Evolutionary conservation across 192 early-diverging fungal genomes (phyloP).

Genomic region (Cladochytrium replicatum): DNA sequence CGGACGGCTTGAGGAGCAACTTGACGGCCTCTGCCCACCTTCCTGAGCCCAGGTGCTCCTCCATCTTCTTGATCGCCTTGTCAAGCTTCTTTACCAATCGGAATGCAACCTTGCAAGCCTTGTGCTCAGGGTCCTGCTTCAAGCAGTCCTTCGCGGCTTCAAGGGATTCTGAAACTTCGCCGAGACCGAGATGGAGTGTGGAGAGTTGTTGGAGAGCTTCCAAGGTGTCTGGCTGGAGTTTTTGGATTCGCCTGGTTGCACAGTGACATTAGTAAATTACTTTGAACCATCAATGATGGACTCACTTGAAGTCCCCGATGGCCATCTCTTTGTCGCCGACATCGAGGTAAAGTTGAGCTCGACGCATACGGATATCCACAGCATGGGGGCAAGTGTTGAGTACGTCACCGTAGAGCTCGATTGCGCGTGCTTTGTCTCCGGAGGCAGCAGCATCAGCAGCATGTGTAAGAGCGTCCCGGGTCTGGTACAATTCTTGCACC

Average conservation of each 20-base stretch:
- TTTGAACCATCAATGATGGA: background rate
- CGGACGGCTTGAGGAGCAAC: slow-evolving; percentile 37
- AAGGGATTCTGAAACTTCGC: slow-evolving; percentile 63
- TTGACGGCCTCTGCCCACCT: slow-evolving; percentile 50
- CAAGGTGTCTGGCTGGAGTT: slow-evolving; percentile 57
- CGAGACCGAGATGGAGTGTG: slow-evolving; percentile 54
- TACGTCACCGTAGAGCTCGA: slow-evolving; percentile 16
- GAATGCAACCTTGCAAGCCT: slow-evolving; percentile 71
- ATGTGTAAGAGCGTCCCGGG: slow-evolving; percentile 33
- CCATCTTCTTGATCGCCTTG: slow-evolving; percentile 55
- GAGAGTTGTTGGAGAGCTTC: slow-evolving; percentile 54
- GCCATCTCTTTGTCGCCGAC: slow-evolving; percentile 76
- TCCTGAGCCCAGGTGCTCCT: slow-evolving; percentile 37
- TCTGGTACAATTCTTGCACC: slow-evolving; percentile 37
- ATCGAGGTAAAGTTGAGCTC: slow-evolving; percentile 65
- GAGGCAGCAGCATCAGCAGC: slow-evolving; percentile 30
- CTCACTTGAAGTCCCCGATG: slow-evolving; percentile 60
- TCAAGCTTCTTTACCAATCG: slow-evolving; percentile 62
- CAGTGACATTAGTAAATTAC: slow-evolving; percentile 4
- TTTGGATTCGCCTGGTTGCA: slow-evolving; percentile 61
- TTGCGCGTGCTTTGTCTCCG: slow-evolving; percentile 37
- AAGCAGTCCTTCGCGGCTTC: slow-evolving; percentile 74
- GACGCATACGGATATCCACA: slow-evolving; percentile 43
- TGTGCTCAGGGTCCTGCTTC: slow-evolving; percentile 84
- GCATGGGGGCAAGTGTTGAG: slow-evolving; percentile 12